Evolutionary conservation across 106 monocot genomes (phyloP).

Genomic region (Dendrobium nobile): DNA sequence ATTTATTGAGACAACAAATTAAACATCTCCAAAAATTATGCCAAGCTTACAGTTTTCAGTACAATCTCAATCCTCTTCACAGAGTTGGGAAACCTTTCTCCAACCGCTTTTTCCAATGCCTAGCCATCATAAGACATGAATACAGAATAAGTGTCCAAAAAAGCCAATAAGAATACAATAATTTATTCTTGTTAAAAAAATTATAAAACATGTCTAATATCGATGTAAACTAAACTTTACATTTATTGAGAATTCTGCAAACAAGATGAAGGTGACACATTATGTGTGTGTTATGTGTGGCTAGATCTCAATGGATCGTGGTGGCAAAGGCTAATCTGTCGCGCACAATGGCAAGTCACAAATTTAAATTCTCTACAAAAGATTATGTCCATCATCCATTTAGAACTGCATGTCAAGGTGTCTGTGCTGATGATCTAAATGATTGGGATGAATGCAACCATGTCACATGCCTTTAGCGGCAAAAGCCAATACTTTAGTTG

Average conservation of each 20-base stretch:
- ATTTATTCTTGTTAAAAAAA: not conserved
- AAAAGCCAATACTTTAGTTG: too few relatives aligned
- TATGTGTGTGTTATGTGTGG: too few relatives aligned
- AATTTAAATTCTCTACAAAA: too few relatives aligned
- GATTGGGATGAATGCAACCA: too few relatives aligned
- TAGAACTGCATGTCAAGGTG: too few relatives aligned
- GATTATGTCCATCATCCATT: too few relatives aligned
- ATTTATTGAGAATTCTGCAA: not conserved
- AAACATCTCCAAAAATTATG: slow-evolving; percentile 5
- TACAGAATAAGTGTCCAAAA: not conserved
- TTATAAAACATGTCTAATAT: not conserved
- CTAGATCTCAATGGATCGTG: too few relatives aligned
- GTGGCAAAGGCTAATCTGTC: too few relatives aligned
- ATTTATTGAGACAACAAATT: not conserved
- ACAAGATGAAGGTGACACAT: not conserved
- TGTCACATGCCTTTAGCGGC: too few relatives aligned
- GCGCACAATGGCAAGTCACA: too few relatives aligned
- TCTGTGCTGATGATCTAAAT: too few relatives aligned
- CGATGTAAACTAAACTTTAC: not conserved
- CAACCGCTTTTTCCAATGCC: slow-evolving; percentile 78
- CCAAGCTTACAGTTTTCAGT: slow-evolving; percentile 64
- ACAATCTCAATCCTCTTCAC: slow-evolving; percentile 60
- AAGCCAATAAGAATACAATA: not conserved
- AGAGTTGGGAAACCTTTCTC: slow-evolving; percentile 41
- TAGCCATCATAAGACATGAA: slow-evolving; percentile 15